These are phyloP conservation scores for Barnettozyma hawaiiensis DNA, from an alignment of 1,139 yeast species.

Conservation along the genomic window DNA sequence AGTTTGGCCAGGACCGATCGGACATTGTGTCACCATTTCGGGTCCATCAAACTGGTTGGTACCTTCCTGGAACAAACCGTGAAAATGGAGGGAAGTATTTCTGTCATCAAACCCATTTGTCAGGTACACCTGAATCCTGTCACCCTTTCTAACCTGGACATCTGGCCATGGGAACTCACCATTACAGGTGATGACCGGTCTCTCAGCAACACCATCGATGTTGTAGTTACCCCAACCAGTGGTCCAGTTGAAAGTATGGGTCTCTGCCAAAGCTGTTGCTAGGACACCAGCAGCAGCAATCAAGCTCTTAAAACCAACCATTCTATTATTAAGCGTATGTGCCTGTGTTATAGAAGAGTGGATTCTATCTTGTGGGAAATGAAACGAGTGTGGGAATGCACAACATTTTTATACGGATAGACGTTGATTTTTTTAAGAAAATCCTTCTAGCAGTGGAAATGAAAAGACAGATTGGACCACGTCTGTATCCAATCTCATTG, in stretches of 20 bases:
- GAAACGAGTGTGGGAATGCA: neutral
- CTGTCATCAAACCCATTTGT: slow-evolving; percentile 61
- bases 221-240: slow-evolving; percentile 66
- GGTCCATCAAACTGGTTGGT: slow-evolving; percentile 83
- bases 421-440: neutral
- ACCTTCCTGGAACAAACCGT: slow-evolving; percentile 81
- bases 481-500: neutral
- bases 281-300: slow-evolving; percentile 23
- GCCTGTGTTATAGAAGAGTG: neutral
- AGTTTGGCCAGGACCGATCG: slow-evolving; percentile 68
- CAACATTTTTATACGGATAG: neutral
- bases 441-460: neutral
- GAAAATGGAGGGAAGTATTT: slow-evolving; percentile 82
- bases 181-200: slow-evolving; percentile 75
- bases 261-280: slow-evolving; percentile 37
- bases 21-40: slow-evolving; percentile 80
- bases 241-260: slow-evolving; percentile 66
- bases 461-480: neutral
- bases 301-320: slow-evolving; percentile 17
- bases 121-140: slow-evolving; percentile 62
- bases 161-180: slow-evolving; percentile 84
- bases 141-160: slow-evolving; percentile 66
- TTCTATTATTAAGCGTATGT: no score
- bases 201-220: slow-evolving; percentile 67
- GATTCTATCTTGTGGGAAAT: neutral